phyloP scores from a whole-genome alignment of 2,329 filamentous ascomycete species.

The Colletotrichum magnum region DNA sequence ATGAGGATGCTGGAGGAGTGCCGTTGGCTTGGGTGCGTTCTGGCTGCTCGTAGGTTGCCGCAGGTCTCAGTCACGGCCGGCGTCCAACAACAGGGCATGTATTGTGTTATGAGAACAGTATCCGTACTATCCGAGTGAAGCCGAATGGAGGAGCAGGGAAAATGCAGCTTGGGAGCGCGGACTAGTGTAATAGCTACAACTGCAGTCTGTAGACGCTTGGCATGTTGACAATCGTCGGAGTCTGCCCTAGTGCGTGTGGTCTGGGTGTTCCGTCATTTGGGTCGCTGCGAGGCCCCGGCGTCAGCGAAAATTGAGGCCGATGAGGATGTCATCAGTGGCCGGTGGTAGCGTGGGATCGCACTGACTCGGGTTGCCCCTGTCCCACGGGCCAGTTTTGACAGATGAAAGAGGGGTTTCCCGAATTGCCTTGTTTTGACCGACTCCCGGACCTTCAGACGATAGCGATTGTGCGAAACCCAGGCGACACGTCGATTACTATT shows the following conservation, averaged over 20 bases:
- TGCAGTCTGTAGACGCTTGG: background rate
- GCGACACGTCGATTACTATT: background rate
- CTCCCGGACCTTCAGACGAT: background rate
- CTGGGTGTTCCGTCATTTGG: conserved; percentile 22
- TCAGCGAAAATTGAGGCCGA: conserved; percentile 19
- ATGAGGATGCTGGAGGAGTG: conserved; percentile 11
- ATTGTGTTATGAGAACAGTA: too few species aligned
- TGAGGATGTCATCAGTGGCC: conserved; percentile 25
- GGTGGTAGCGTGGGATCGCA: conserved; percentile 20
- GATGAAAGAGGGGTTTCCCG: background rate
- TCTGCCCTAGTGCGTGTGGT: background rate
- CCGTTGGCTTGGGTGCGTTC: conserved; percentile 31
- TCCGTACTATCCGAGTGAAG: background rate
- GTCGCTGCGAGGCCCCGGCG: conserved; percentile 7
- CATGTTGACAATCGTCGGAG: background rate
- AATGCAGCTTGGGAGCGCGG: background rate
- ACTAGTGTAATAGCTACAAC: background rate
- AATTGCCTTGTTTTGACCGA: conserved; percentile 29
- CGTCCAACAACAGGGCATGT: background rate
- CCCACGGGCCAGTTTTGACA: conserved; percentile 17
- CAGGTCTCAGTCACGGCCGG: conserved; percentile 14
- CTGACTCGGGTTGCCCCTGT: conserved; percentile 35
- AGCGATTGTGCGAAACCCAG: conserved; percentile 10
- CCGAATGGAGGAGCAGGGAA: background rate
- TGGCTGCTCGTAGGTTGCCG: conserved; percentile 12